Percentiles rank a stretch among this genome's conserved stretches.
phyloP scores from a whole-genome alignment of 345 rosid genomes.

The Eucalyptus lansdowneana region DNA sequence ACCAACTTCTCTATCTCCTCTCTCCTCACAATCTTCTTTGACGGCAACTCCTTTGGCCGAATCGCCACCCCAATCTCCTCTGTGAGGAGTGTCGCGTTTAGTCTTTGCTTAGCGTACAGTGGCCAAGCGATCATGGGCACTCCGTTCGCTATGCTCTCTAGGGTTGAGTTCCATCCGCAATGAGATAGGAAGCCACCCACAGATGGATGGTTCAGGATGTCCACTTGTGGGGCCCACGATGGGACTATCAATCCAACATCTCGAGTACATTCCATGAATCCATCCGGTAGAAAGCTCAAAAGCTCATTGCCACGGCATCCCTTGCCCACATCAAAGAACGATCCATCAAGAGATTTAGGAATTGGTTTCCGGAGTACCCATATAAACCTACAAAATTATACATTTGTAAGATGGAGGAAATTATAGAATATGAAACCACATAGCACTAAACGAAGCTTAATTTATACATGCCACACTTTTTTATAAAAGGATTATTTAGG shows the following conservation, averaged over 20 bases:
- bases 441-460: not conserved
- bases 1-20: conserved; percentile 31
- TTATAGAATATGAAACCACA: not conserved
- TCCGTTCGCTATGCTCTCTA: conserved; percentile 39
- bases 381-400: conserved; percentile 13
- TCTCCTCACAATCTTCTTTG: conserved; percentile 10
- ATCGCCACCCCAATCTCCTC: conserved; percentile 39
- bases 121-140: conserved; percentile 57
- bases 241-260: conserved; percentile 26
- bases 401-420: not conserved
- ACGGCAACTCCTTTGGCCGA: conserved; percentile 1
- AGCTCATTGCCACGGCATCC: not conserved
- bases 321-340: conserved; percentile 2
- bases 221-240: conserved; percentile 52
- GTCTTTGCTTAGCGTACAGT: conserved; percentile 32
- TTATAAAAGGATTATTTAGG: not conserved
- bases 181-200: conserved; percentile 63
- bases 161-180: conserved; percentile 65
- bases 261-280: conserved; percentile 24
- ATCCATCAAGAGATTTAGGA: not conserved
- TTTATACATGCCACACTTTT: not conserved
- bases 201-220: conserved; percentile 38
- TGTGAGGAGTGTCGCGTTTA: conserved; percentile 32
- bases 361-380: conserved; percentile 51
- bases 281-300: conserved; percentile 31